Evolutionary conservation across 768 basidiomycete genomes (phyloP).

Genomic region (Boletus tylopilopsis): DNA sequence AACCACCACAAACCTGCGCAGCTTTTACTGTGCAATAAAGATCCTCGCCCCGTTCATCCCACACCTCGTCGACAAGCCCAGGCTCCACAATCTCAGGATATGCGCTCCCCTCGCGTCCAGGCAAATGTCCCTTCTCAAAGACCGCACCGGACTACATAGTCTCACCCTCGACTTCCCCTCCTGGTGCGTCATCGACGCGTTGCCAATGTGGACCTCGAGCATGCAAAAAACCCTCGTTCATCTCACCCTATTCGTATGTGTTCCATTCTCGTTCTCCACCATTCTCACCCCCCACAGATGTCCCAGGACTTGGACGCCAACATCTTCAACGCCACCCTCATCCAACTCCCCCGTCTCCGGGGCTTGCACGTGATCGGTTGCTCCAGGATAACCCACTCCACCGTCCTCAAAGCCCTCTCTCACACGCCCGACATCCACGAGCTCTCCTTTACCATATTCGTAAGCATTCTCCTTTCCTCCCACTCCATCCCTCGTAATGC

Average conservation of each 20-base stretch:
- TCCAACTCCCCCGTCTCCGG: constrained; percentile 48
- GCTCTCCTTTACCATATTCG: constrained; percentile 58
- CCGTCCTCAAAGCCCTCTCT: constrained; percentile 40
- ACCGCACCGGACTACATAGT: constrained; percentile 38
- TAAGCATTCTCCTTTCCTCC: constrained; percentile 29
- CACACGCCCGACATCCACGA: constrained; percentile 56
- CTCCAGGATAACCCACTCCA: constrained; percentile 49
- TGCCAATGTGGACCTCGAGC: constrained; percentile 53
- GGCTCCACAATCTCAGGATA: constrained; percentile 47
- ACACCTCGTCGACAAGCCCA: constrained; percentile 40
- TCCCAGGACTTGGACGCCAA: constrained; percentile 50
- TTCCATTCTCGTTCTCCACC: neutral
- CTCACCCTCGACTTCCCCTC: constrained; percentile 58
- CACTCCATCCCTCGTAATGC: neutral
- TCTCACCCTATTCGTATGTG: constrained; percentile 59
- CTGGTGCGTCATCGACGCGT: constrained; percentile 54
- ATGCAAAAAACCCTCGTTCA: constrained; percentile 45
- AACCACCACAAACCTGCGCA: constrained; percentile 48
- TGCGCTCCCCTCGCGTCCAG: constrained; percentile 48
- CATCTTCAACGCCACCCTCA: constrained; percentile 46
- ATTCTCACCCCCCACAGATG: constrained; percentile 37
- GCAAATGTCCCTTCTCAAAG: constrained; percentile 43
- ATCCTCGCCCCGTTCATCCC: constrained; percentile 50
- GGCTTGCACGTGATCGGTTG: constrained; percentile 64
- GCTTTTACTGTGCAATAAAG: constrained; percentile 51